phyloP scores from a whole-genome alignment of 1,284 basidiomycete genomes.

The Exobasidium rhododendri region DNA sequence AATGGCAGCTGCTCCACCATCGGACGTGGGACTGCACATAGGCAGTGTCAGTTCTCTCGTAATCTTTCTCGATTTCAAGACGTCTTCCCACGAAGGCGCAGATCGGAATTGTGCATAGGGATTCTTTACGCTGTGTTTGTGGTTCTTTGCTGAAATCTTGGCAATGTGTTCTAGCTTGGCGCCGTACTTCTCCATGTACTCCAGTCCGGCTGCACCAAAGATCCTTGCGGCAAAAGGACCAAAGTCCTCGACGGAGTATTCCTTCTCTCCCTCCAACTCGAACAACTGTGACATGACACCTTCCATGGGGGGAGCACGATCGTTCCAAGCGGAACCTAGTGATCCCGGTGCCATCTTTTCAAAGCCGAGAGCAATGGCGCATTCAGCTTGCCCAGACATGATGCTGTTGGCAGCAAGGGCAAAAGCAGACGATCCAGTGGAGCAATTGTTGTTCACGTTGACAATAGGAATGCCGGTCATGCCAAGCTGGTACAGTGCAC shows the following conservation, averaged over 20 bases:
- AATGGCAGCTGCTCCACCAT: conserved; percentile 58
- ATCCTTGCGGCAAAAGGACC: conserved; percentile 71
- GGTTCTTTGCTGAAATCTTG: conserved; percentile 74
- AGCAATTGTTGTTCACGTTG: conserved; percentile 70
- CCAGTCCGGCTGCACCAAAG: conserved; percentile 74
- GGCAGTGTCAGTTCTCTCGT: conserved; percentile 73
- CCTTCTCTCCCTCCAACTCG: conserved; percentile 62
- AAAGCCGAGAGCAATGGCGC: conserved; percentile 77
- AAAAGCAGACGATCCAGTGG: conserved; percentile 49
- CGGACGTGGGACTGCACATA: conserved; percentile 78
- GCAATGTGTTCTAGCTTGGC: conserved; percentile 69
- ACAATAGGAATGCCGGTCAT: conserved; percentile 79
- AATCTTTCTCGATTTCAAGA: conserved; percentile 57
- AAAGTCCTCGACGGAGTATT: conserved; percentile 62
- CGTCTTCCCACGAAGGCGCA: conserved; percentile 28
- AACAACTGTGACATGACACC: conserved; percentile 58
- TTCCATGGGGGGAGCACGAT: conserved; percentile 65
- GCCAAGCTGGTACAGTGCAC: conserved; percentile 79
- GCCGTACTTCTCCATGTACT: conserved; percentile 74
- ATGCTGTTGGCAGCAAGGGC: conserved; percentile 43
- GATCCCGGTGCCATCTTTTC: conserved; percentile 68
- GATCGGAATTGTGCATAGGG: conserved; percentile 76
- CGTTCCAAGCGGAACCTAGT: conserved; percentile 68
- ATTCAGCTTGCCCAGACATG: conserved; percentile 69
- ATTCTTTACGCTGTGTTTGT: conserved; percentile 75